Evolutionary conservation across 345 rosid species (phyloP).

Genomic region (Zanthoxylum bungeanum): DNA sequence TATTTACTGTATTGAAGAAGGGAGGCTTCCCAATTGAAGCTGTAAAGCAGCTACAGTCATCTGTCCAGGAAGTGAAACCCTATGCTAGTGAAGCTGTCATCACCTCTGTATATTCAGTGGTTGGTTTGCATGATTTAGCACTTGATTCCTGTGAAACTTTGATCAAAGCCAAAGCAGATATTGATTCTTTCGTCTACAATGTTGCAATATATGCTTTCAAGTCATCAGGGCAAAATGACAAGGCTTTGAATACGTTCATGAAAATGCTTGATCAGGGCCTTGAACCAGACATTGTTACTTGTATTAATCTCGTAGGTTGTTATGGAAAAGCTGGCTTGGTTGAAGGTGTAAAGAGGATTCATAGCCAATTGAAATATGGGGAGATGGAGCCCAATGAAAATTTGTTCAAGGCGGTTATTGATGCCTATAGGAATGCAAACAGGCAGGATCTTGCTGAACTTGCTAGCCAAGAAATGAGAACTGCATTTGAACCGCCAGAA

Average conservation of each 20-base stretch:
- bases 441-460: conserved; percentile 65
- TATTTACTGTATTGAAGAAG: conserved; percentile 69
- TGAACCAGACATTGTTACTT: conserved; percentile 72
- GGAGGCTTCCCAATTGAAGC: conserved; percentile 72
- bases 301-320: conserved; percentile 54
- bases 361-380: conserved; percentile 51
- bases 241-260: conserved; percentile 64
- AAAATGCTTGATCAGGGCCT: conserved; percentile 79
- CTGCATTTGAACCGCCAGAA: conserved; percentile 38
- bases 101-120: conserved; percentile 55
- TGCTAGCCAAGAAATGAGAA: conserved; percentile 62
- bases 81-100: conserved; percentile 60
- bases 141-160: conserved; percentile 46
- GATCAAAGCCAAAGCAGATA: conserved; percentile 34
- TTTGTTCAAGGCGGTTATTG: conserved; percentile 58
- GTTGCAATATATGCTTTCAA: conserved; percentile 61
- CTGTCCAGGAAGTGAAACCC: conserved; percentile 62
- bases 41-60: conserved; percentile 62
- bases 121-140: conserved; percentile 67
- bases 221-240: conserved; percentile 56
- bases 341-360: conserved; percentile 76
- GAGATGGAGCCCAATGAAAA: conserved; percentile 53
- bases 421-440: conserved; percentile 56
- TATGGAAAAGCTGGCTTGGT: conserved; percentile 86
- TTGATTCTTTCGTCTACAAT: conserved; percentile 62